Base-by-base conservation (phyloP, 2,329 filamentous ascomycete genomes). In the Colletotrichum somersetense region DNA sequence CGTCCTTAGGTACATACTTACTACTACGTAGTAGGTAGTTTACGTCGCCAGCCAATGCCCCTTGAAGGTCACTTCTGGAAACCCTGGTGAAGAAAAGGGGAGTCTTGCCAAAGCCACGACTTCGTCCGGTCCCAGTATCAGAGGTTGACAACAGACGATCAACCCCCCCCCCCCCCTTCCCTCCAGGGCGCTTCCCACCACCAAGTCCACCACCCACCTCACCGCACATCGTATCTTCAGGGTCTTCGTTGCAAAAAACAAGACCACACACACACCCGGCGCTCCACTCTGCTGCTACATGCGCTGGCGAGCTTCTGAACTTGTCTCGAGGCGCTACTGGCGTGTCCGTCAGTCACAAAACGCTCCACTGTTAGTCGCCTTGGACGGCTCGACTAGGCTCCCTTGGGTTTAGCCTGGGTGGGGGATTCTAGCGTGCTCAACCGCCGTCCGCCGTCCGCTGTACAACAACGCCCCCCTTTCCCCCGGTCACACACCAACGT, bases 201-300 rank as follows among this genome's bases (percentile, higher is more conserved):
- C 40, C 38, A 40, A 2, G 10, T 12, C 16, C 53, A 56, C 59
- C 53, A 59, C 59, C 53, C 66, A 72, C 46, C 69, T 69, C 69
- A 72, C 69, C 69, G 69, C 69, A 72, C 69, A 72, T 72, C 48
- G 48, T 46, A 42, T 63, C 69, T 68, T 72, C 59, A 72, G 69
- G 69, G 69, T 72, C 69, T 61, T 69, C 59, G 56, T 66, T 61
- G 69, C 42, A 64, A 57, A 57, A 63, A 64, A 53, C 48, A 46
- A 63, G 52, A 69, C 66, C 42, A 55, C 62, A 55, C 62, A 55
- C 62, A 63, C 66, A 38, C 69, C 53, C 53, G 66, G 46, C 42
- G 58, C 69, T 56, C 69, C 69, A 72, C 69, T 40, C 65, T 63
- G 66, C 58, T 66, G 66, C 65, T 66, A 69, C 69, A 67, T 69